Base-by-base conservation (phyloP, 2,329 filamentous ascomycete genomes). In the Drechmeria coniospora region DNA sequence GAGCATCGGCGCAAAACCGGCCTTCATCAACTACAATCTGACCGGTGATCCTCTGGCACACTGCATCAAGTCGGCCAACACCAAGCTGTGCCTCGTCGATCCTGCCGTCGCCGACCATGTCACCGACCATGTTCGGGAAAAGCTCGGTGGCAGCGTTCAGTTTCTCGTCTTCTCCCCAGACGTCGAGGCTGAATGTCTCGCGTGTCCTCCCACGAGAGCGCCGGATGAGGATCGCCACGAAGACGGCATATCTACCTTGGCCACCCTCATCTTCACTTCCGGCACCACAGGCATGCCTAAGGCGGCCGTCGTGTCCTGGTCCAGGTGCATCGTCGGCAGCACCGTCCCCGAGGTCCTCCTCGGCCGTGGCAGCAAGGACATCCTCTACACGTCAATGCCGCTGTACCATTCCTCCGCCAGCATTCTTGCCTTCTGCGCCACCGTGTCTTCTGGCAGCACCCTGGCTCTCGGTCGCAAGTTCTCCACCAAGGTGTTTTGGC, bases 1-100 rank as follows among this genome's bases (percentile, higher is more conserved):
- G 82, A 72, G 75, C 17, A 72, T 92, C 32, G 84, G 84, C 8
- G 83, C 79, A 0, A 74, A 74, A 31, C 82, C 83, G 1, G 83
- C 83, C 0, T 82, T 90, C 41, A 78, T 92, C 54, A 93, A 93
- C 53, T 87, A 86, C 53, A 90, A 90, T 46, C 57, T 92, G 26
- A 64, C 67, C 0, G 76, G 74, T 9, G 69, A 76, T 16, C 64
- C 81, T 1, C 57, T 93, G 35, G 50, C 68, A 3, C 83, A 93
- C 51, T 87, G 79, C 39, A 60, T 92, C 24, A 67, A 64, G 36
- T 69, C 72, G 2, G 77, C 79, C 2, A 73, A 66, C 0, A 61
- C 79, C 0, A 65, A 65, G 8, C 44, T 92, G 3, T 57, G 86
- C 31, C 47, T 93, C 13, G 63, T 87, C 8, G 83, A 90, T 38